A percentile compares a stretch with the other conserved stretches of the same genome.
Evolutionary conservation across 139 green algal genomes (phyloP).

Genomic region (Coelastrella sp.): DNA sequence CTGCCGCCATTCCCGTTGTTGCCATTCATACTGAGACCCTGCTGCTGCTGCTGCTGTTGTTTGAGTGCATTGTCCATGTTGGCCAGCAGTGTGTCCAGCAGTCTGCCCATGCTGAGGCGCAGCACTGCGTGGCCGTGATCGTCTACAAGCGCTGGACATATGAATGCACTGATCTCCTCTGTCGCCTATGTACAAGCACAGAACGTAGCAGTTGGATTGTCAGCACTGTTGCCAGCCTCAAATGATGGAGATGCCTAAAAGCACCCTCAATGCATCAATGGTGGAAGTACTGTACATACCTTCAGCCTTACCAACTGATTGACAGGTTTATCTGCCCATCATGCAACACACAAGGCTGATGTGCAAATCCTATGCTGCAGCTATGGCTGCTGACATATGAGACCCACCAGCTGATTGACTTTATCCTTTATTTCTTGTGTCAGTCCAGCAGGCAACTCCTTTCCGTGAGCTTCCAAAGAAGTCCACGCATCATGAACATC

Average conservation of each 20-base stretch:
- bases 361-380: too few species aligned
- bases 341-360: too few species aligned
- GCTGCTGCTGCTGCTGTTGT: conserved; percentile 8
- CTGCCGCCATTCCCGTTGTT: conserved; percentile 11
- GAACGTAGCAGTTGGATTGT: neutral
- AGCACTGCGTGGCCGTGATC: conserved; percentile 64
- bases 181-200: conserved; percentile 55
- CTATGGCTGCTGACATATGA: too few species aligned
- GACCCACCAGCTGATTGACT: conserved; percentile 54
- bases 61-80: conserved; percentile 69
- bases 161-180: conserved; percentile 66
- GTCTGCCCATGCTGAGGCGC: conserved; percentile 72
- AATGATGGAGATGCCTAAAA: too few species aligned
- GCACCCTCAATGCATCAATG: too few species aligned
- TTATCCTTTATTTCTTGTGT: conserved; percentile 33
- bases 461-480: conserved; percentile 69
- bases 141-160: conserved; percentile 59
- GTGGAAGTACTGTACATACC: too few species aligned
- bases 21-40: neutral
- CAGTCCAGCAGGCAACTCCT: conserved; percentile 61
- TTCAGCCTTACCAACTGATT: too few species aligned
- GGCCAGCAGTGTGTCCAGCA: conserved; percentile 68
- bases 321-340: too few species aligned
- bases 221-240: too few species aligned
- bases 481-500: conserved; percentile 77